Percentiles rank a stretch among this genome's conserved stretches.
Evolutionary conservation across 768 basidiomycete genomes (phyloP).

Genomic region (Clavulina sp.): DNA sequence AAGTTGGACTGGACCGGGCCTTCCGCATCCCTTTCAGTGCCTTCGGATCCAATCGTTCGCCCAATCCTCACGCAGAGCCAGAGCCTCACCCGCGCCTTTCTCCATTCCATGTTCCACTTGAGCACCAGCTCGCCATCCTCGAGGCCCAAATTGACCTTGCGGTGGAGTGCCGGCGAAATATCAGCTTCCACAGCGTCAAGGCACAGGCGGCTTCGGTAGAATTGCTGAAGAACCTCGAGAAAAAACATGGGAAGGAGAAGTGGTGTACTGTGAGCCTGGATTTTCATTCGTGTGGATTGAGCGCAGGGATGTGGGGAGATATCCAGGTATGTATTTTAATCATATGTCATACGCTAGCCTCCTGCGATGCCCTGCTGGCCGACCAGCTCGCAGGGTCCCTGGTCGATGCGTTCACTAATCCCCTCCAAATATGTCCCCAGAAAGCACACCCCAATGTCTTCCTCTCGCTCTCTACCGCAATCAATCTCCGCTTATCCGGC

Average conservation of each 20-base stretch:
- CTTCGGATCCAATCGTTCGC: slow-evolving; percentile 15
- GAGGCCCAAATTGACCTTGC: slow-evolving; percentile 79
- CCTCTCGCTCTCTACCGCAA: slow-evolving; percentile 72
- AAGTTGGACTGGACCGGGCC: slow-evolving; percentile 77
- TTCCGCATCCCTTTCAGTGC: slow-evolving; percentile 55
- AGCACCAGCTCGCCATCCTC: slow-evolving; percentile 66
- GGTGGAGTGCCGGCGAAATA: slow-evolving; percentile 52
- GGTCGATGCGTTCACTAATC: too few relatives aligned
- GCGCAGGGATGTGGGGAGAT: slow-evolving; percentile 50
- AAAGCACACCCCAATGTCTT: slow-evolving; percentile 59
- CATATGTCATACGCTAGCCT: too few relatives aligned
- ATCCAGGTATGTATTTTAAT: slow-evolving; percentile 45
- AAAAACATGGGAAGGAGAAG: slow-evolving; percentile 34
- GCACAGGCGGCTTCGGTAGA: slow-evolving; percentile 50
- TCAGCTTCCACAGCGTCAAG: slow-evolving; percentile 82
- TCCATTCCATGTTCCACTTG: slow-evolving; percentile 58
- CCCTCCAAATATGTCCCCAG: slow-evolving; percentile 24
- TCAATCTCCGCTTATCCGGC: slow-evolving; percentile 55
- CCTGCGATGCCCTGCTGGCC: too few relatives aligned
- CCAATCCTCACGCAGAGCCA: background rate
- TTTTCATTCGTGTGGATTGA: slow-evolving; percentile 80
- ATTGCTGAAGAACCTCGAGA: slow-evolving; percentile 40
- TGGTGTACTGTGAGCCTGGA: slow-evolving; percentile 66
- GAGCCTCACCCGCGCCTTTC: slow-evolving; percentile 31
- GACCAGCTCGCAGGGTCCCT: too few relatives aligned